A percentile compares a stretch with the other conserved stretches of the same genome.
These are phyloP conservation scores for Penstemon davidsonii DNA, from an alignment of 257 asterid genomes.

Conservation along the genomic window DNA sequence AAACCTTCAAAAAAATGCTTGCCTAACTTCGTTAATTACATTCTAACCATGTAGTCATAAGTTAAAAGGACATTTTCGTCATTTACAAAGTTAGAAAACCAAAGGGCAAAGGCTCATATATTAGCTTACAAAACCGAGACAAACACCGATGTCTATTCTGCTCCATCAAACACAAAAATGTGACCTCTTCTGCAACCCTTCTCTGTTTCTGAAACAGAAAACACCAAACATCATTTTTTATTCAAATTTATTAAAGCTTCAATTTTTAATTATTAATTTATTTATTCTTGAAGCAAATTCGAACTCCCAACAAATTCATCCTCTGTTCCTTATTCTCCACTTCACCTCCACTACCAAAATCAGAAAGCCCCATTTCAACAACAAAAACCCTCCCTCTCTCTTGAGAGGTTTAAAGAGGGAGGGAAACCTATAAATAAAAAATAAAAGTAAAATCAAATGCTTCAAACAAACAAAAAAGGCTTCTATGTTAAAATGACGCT, in stretches of 20 bases:
- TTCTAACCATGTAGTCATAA: too few relatives aligned
- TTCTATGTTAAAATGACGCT: conserved; percentile 74
- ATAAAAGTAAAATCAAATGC: conserved; percentile 34
- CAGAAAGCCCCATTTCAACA: conserved; percentile 55
- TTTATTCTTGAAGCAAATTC: conserved; percentile 46
- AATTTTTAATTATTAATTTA: not conserved
- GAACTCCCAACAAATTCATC: conserved; percentile 46
- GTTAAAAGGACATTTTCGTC: conserved; percentile 24
- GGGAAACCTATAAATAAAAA: conserved; percentile 1
- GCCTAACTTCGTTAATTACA: too few relatives aligned
- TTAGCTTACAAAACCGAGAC: conserved; percentile 35
- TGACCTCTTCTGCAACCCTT: conserved; percentile 24
- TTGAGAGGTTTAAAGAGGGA: conserved; percentile 35
- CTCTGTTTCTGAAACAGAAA: conserved; percentile 16
- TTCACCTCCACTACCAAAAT: conserved; percentile 43
- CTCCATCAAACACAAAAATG: conserved; percentile 38
- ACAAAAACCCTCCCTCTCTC: conserved; percentile 21
- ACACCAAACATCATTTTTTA: conserved; percentile 28
- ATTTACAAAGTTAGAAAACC: conserved; percentile 9
- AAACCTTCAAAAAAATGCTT: too few relatives aligned
- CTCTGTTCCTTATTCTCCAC: conserved; percentile 49
- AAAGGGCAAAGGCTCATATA: conserved; percentile 30
- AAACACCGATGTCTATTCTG: conserved; percentile 47
- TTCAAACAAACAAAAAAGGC: conserved; percentile 45
- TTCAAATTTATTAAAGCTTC: conserved; percentile 9